A percentile compares a stretch with the other conserved stretches of the same genome.
Evolutionary conservation across 352 stramenopile genomes (phyloP).

Genomic region (Globisporangium irregulare): DNA sequence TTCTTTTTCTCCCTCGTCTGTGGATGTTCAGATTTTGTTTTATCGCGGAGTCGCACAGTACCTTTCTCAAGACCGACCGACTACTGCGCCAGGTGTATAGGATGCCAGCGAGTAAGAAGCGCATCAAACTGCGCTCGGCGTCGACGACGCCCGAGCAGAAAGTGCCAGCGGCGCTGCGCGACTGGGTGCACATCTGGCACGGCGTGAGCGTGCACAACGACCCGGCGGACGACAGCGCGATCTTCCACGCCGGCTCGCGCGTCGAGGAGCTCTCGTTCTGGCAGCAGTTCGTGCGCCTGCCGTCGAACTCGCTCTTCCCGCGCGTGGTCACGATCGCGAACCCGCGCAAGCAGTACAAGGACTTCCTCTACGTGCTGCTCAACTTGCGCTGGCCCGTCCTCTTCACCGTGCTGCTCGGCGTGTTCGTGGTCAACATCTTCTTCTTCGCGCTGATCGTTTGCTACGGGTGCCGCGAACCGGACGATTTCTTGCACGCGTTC

Average conservation of each 20-base stretch:
- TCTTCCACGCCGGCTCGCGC: conserved; percentile 68
- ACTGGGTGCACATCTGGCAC: conserved; percentile 85
- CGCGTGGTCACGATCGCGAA: conserved; percentile 55
- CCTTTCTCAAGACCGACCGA: not conserved
- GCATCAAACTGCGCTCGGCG: conserved; percentile 57
- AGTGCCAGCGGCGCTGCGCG: conserved; percentile 53
- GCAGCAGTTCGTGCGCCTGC: conserved; percentile 66
- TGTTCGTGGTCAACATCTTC: conserved; percentile 69
- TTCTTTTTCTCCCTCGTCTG: not conserved
- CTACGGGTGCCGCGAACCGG: conserved; percentile 50
- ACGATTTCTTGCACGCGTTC: conserved; percentile 55
- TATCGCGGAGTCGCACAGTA: not conserved
- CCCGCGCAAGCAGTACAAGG: conserved; percentile 71
- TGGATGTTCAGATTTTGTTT: not conserved
- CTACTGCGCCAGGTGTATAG: not conserved
- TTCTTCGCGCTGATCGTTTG: conserved; percentile 49
- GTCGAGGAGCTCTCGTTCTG: conserved; percentile 65
- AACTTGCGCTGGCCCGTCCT: conserved; percentile 83
- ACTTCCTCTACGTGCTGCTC: conserved; percentile 80
- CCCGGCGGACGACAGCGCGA: conserved; percentile 26
- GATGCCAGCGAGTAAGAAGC: conserved; percentile 81
- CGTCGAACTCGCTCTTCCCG: conserved; percentile 73
- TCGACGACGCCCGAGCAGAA: conserved; percentile 44
- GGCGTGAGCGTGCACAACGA: conserved; percentile 63
- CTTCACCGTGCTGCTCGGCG: conserved; percentile 44